Evolutionary conservation across 2,329 filamentous ascomycete genomes (phyloP).

Genomic region (Hymenoscyphus scutula): DNA sequence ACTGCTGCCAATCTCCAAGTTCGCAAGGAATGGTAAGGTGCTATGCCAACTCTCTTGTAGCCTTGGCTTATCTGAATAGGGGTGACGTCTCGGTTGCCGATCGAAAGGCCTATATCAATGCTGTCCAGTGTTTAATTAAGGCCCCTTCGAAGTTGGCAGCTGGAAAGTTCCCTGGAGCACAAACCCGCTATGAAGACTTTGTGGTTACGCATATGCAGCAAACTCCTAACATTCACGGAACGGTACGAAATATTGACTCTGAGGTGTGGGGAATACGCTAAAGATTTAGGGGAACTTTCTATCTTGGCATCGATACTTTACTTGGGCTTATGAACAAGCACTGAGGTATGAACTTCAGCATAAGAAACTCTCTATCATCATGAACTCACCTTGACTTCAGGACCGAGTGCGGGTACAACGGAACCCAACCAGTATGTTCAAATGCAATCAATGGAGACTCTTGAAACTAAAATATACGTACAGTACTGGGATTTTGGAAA

Average conservation of each 20-base stretch:
- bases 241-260: constrained; percentile 29
- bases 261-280: neutral
- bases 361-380: too few species aligned
- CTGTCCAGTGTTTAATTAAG: constrained; percentile 38
- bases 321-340: constrained; percentile 42
- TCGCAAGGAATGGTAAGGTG: constrained; percentile 23
- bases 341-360: constrained; percentile 23
- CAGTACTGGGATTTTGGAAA: constrained; percentile 48
- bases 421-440: constrained; percentile 40
- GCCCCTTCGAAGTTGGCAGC: constrained; percentile 34
- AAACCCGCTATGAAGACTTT: constrained; percentile 40
- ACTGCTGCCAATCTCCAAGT: constrained; percentile 18
- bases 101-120: constrained; percentile 36
- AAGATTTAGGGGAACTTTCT: constrained; percentile 36
- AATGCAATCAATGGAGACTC: constrained; percentile 36
- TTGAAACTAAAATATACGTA: constrained; percentile 27
- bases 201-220: constrained; percentile 39
- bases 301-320: constrained; percentile 45
- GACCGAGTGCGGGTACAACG: constrained; percentile 43
- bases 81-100: constrained; percentile 18
- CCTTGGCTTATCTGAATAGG: constrained; percentile 12
- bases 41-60: neutral
- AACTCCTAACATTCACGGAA: constrained; percentile 28
- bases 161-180: constrained; percentile 35
- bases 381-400: constrained; percentile 9